phyloP scores from a whole-genome alignment of 148 eudicot species.

The Camellia sinensis region DNA sequence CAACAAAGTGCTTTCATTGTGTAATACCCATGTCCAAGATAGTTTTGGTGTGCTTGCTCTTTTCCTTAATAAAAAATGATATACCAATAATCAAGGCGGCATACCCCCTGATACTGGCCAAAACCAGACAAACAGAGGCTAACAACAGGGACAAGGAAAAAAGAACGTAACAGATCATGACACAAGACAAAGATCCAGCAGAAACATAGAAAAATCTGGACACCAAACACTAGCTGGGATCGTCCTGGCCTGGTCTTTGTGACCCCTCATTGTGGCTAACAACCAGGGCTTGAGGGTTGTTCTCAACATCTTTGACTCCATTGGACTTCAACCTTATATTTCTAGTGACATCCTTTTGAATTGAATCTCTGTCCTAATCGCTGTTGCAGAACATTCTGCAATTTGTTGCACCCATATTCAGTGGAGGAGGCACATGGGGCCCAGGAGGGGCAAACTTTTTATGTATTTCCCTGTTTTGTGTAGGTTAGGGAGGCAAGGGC shows the following conservation, averaged over 20 bases:
- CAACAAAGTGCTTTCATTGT: too few relatives aligned
- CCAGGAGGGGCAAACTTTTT: too few relatives aligned
- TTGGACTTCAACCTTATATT: neutral
- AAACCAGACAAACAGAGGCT: neutral
- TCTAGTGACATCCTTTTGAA: neutral
- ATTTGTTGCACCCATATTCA: too few relatives aligned
- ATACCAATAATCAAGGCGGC: neutral
- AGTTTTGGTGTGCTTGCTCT: neutral
- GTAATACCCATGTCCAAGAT: too few relatives aligned
- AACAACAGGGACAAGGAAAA: neutral
- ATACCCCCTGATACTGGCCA: neutral
- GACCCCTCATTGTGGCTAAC: neutral
- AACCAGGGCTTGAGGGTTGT: neutral
- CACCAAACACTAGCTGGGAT: neutral
- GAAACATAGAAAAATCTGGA: neutral
- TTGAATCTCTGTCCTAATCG: neutral
- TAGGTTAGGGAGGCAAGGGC: slow-evolving; percentile 73
- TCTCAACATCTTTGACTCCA: neutral
- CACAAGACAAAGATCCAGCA: neutral
- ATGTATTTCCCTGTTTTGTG: neutral
- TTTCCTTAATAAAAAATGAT: neutral
- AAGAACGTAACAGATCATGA: neutral
- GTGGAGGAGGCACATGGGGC: too few relatives aligned
- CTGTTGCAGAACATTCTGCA: neutral
- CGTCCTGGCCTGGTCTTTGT: slow-evolving; percentile 4